A percentile compares a stretch with the other conserved stretches of the same genome.
phyloP scores from a whole-genome alignment of 176 grass and related monocot genomes.

The Carex scoparia region DNA sequence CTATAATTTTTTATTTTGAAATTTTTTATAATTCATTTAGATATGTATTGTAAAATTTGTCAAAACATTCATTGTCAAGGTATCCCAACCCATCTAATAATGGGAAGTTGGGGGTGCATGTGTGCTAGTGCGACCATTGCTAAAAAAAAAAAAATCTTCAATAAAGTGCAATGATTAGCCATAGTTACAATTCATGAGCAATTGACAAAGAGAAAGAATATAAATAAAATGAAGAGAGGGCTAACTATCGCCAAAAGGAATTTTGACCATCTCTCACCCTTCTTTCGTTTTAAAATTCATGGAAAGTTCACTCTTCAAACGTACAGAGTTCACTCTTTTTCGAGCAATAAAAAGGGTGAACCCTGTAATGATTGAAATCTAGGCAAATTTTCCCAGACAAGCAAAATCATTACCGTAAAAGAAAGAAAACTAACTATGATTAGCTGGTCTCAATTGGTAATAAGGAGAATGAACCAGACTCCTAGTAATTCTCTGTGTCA shows the following conservation, averaged over 20 bases:
- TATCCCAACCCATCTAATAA: neutral
- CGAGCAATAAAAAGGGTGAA: too few species aligned
- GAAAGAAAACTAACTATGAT: neutral
- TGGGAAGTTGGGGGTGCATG: neutral
- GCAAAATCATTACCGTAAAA: neutral
- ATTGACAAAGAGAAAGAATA: neutral
- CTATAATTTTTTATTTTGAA: too few species aligned
- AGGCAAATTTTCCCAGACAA: too few species aligned
- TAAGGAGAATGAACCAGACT: neutral
- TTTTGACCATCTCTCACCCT: too few species aligned
- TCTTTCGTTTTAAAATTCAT: too few species aligned
- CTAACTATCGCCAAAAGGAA: too few species aligned
- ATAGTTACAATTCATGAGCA: neutral
- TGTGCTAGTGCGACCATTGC: neutral
- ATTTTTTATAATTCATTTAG: too few species aligned
- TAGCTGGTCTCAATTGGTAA: neutral
- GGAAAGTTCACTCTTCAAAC: too few species aligned
- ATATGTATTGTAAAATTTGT: too few species aligned
- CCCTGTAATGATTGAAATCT: too few species aligned
- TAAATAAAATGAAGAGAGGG: neutral
- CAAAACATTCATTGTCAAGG: too few species aligned
- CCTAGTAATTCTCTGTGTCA: neutral
- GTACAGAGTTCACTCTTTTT: too few species aligned
- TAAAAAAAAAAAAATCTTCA: neutral
- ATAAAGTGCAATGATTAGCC: neutral